phyloP scores from a whole-genome alignment of 2,329 filamentous ascomycete genomes.

The Aspergillus candidus region DNA sequence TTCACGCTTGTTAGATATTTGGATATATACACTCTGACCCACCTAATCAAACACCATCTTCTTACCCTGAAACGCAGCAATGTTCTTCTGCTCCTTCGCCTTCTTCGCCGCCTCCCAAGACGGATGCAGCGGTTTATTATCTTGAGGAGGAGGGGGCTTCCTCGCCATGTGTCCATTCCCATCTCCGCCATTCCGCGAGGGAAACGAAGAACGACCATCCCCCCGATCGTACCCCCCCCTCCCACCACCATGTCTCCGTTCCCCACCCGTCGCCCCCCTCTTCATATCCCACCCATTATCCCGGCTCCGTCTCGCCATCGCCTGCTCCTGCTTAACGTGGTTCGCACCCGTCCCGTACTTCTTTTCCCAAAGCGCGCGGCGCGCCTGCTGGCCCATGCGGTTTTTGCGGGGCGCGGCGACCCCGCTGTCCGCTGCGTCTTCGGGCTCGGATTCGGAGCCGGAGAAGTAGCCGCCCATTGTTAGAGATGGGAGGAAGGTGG shows the following conservation, averaged over 20 bases:
- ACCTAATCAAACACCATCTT: constrained; percentile 57
- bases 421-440: constrained; percentile 36
- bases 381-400: constrained; percentile 56
- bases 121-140: constrained; percentile 54
- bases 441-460: constrained; percentile 53
- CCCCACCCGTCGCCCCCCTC: constrained; percentile 46
- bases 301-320: constrained; percentile 30
- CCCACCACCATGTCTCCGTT: constrained; percentile 21
- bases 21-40: neutral
- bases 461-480: constrained; percentile 58
- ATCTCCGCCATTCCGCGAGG: too few relatives aligned
- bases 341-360: constrained; percentile 56
- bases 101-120: constrained; percentile 59
- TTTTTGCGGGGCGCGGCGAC: constrained; percentile 49
- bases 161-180: too few relatives aligned
- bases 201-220: too few relatives aligned
- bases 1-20: neutral
- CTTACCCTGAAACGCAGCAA: constrained; percentile 52
- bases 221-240: constrained; percentile 5
- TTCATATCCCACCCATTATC: constrained; percentile 55
- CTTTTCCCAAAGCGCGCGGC: constrained; percentile 56
- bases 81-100: constrained; percentile 48
- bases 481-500: constrained; percentile 56
- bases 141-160: constrained; percentile 17
- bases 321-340: constrained; percentile 45